Conservation (phyloP, 1,284 basidiomycete genomes). For the Macrocybe sp. region DNA sequence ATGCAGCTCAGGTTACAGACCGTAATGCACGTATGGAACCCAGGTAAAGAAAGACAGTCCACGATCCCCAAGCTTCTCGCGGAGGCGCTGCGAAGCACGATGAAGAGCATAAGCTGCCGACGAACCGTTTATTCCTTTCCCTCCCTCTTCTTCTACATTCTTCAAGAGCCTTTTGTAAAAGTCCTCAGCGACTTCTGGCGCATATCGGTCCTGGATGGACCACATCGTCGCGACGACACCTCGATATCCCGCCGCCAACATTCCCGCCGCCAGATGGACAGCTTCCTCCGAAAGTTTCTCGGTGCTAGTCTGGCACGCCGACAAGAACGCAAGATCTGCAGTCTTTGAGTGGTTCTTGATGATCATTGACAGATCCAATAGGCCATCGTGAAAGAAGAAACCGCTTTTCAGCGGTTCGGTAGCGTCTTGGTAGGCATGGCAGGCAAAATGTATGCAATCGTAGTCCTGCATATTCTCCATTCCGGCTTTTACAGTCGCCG, state of each 20-base stretch:
- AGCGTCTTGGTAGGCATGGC: conserved; percentile 21
- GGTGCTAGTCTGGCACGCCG: conserved; percentile 29
- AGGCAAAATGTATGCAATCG: conserved; percentile 24
- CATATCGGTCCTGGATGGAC: conserved; percentile 11
- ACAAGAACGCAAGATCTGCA: conserved; percentile 28
- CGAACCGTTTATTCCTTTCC: too few relatives aligned
- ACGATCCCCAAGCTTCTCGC: neutral
- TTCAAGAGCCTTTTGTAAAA: conserved; percentile 3
- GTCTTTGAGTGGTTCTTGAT: conserved; percentile 15
- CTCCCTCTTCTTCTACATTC: neutral
- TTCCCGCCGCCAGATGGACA: conserved; percentile 27
- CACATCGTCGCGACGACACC: conserved; percentile 29
- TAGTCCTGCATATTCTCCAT: conserved; percentile 13
- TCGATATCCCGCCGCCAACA: conserved; percentile 26
- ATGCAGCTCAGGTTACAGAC: neutral
- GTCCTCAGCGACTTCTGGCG: conserved; percentile 2
- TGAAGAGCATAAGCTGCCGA: neutral
- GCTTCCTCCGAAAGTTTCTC: conserved; percentile 21
- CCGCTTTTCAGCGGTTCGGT: conserved; percentile 18
- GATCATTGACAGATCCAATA: conserved; percentile 18
- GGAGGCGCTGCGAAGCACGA: neutral
- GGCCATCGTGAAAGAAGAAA: conserved; percentile 18
- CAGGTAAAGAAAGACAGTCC: neutral
- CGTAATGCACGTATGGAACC: conserved; percentile 1
- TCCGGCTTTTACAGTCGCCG: conserved; percentile 15